Base-by-base conservation (phyloP, 257 asterid genomes). In the Coffea eugenioides region DNA sequence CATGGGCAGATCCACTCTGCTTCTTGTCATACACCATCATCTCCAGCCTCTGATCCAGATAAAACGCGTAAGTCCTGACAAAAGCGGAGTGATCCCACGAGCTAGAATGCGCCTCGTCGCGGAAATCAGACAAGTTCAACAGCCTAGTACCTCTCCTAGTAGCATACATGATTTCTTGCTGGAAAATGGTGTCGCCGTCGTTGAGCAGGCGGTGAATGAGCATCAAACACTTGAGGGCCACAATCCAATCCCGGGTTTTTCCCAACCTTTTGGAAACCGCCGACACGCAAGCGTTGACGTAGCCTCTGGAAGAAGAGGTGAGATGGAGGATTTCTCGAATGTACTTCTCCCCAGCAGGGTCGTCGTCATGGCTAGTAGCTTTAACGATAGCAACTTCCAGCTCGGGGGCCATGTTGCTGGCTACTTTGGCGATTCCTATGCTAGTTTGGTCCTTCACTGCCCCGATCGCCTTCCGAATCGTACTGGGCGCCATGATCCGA, bases 401-500 rank as follows among this genome's bases (percentile, higher is more conserved):
- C 83, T 91, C 94, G 51, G 97, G 96, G 48, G 97, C 92, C 90
- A 87, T 77, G 82, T 92, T 92, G 86, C 96, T 87, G 3, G 96
- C 86, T 1, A 92, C 97, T 81, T 92, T 92, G 0, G 95, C 97
- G 1, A 92, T 82, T 12, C 97, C 94, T 54, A 92, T 92, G 82
- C 94, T 92, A 10, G 97, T 88, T 76, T 92, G 97, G 72, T 92
- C 97, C 92, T 92, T 92, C 80, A 92, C 94, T 10, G 94, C 92
- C 56, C 97, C 97, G 77, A 92, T 92, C 77, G 97, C 97, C 82
- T 92, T 92, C 21, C 95, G 88, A 13, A 92, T 88, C 5, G 97
- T 90, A 78, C 65, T 92, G 75, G 95, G 97, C 67, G 97, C 94
- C 97, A 92, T 90, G 69, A 39, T 76, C 69, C 65, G 43, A 73